Base-by-base conservation (phyloP, 805 yeast species). In the Yarrowia yakushimensis region DNA sequence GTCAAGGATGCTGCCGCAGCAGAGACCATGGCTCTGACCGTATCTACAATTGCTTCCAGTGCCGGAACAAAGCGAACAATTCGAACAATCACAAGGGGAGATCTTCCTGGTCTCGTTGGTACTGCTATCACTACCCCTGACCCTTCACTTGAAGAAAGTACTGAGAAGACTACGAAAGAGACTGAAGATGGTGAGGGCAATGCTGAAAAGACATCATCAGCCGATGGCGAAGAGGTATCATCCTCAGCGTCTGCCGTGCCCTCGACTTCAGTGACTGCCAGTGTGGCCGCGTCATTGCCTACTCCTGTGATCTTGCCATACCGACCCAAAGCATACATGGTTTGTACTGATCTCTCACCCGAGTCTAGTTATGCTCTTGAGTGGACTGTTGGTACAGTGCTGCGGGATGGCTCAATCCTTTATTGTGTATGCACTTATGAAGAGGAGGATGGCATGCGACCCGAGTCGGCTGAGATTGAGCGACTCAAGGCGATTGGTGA, bases 381-480 rank as follows among this genome's bases (percentile, higher is more conserved):
- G 69, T 91, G 97, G 88, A 83, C 91, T 43, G 79, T 92, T 67
- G 97, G 97, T 2, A 83, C 96, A 0, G 86, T 90, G 0, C 78
- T 91, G 50, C 87, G 85, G 22, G 91, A 89, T 69, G 94, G 94
- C 0, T 87, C 90, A 61, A 90, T 91, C 0, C 74, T 91, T 62
- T 89, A 88, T 71, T 82, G 90, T 20, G 83, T 90, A 5, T 72
- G 73, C 64, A 75, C 76, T 2, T 67, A 72, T 43, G 77, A 75
- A 30, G 75, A 72, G 37, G 73, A 70, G 13, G 72, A 69, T 9
- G 61, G 48, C 2, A 15, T 31, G 18, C 48, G 61, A 13, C 37
- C 37, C 8, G 66, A 67, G 11, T 39, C 63, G 4, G 43, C 42
- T 12, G 83, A 79, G 62, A 70, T 74, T 28, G 71, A 74, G 30